These are phyloP conservation scores for Salix suchowensis DNA, from an alignment of 345 rosid species.

Conservation along the genomic window DNA sequence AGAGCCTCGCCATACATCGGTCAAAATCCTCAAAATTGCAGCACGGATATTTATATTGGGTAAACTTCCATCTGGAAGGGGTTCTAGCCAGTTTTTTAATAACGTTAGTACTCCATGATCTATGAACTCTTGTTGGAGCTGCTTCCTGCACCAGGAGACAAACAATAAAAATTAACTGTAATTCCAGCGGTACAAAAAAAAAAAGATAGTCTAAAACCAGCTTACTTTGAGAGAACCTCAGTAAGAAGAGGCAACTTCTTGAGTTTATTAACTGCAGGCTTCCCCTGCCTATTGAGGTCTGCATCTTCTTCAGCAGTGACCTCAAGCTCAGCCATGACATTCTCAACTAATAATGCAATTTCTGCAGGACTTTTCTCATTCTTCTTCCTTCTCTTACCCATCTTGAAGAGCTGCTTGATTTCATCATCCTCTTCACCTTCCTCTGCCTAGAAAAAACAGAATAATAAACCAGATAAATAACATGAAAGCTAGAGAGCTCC, in stretches of 20 bases:
- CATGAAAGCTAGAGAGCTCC: neutral
- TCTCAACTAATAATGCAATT: constrained; percentile 78
- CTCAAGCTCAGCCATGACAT: constrained; percentile 97
- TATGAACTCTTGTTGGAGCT: constrained; percentile 89
- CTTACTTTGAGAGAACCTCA: constrained; percentile 93
- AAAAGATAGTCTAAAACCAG: neutral
- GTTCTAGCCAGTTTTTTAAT: constrained; percentile 95
- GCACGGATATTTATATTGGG: constrained; percentile 94
- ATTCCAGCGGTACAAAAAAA: neutral
- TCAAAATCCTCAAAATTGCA: constrained; percentile 67
- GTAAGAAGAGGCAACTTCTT: constrained; percentile 83
- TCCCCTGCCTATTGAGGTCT: constrained; percentile 72
- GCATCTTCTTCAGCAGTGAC: constrained; percentile 92
- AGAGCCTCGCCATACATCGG: constrained; percentile 50
- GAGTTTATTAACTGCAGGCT: constrained; percentile 91
- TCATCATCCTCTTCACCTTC: constrained; percentile 90
- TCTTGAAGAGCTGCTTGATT: constrained; percentile 71
- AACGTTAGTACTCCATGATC: constrained; percentile 92
- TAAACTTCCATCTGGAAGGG: constrained; percentile 97
- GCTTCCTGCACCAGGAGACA: constrained; percentile 56
- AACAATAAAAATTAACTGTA: constrained; percentile 1
- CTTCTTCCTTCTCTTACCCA: constrained; percentile 88
- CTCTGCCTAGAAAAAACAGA: constrained; percentile 54
- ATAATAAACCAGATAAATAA: neutral
- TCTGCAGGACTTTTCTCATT: constrained; percentile 87